Evolutionary conservation across 768 basidiomycete species (phyloP), one percentile per base, ranked within the genome.

Genomic region (Crepidotus variabilis): DNA sequence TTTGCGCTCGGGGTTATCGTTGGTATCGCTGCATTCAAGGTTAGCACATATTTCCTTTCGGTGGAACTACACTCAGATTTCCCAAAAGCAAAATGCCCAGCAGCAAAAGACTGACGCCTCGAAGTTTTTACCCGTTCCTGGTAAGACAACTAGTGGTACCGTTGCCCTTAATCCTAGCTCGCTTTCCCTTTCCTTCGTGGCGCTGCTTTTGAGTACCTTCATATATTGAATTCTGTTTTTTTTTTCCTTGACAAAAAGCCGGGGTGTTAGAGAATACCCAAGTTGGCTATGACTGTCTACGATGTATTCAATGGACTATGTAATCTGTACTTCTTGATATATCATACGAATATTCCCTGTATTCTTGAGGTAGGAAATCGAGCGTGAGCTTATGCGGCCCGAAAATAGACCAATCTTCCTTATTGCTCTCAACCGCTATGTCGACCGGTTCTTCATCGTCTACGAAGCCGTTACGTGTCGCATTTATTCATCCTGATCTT

Each of bases 401-500:
- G 22, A 47, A 33, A 20, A 47, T n/a, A 24, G 5, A n/a, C 33
- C 33, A 39, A n/a, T n/a, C n/a, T n/a, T n/a, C n/a, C n/a, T 43
- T 23, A 11, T 18, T 52, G 51, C 51, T 48, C 46, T 55, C 22
- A 47, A 21, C 10, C 28, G 46, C 20, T 20, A 13, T 50, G 9
- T 39, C 16, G 13, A 35, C 50, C n/a, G n/a, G n/a, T n/a, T n/a
- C 52, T 54, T 46, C 6, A 28, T 18, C 46, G 34, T 33, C 33
- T 16, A 49, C 46, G 9, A 50, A 55, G 51, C 63, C 57, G n/a
- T 52, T 73, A 10, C 66, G 69, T 57, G 74, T 97, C 58, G 94
- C 91, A 4, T 93, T 97, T 71, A 78, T 97, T 54, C 95, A 98
- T 67, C 95, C 95, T 33, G 95, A 98, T 75, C 77, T 98, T 4